Conservation (phyloP, 768 basidiomycete genomes). For the Strobilomyces echinocephalus region DNA sequence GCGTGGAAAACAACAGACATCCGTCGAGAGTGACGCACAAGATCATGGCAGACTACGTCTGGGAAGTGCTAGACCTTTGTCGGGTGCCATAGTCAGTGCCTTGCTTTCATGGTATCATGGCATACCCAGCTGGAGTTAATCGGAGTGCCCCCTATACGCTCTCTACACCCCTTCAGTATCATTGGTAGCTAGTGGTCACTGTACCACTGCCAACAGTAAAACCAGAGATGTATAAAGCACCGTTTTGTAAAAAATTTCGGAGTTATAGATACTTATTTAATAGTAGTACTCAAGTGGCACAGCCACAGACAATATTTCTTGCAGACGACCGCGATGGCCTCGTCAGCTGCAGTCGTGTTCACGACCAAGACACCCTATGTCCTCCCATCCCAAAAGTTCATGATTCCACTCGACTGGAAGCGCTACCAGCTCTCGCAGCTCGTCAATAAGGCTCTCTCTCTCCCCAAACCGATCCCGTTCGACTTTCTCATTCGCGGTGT, state of each 20-base stretch:
- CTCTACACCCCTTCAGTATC: too few relatives aligned
- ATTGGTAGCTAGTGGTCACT: too few relatives aligned
- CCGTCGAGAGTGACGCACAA: slow-evolving; percentile 46
- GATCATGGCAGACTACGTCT: slow-evolving; percentile 52
- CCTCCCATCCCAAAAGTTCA: slow-evolving; percentile 72
- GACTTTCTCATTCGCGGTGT: slow-evolving; percentile 89
- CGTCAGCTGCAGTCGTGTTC: slow-evolving; percentile 16
- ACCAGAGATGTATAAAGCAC: too few relatives aligned
- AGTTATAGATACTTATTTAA: too few relatives aligned
- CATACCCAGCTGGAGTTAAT: neutral
- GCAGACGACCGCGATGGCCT: neutral
- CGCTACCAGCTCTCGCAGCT: slow-evolving; percentile 97
- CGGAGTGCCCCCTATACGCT: neutral
- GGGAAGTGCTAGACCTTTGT: slow-evolving; percentile 37
- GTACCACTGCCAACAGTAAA: too few relatives aligned
- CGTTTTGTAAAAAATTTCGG: too few relatives aligned
- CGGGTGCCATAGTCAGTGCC: slow-evolving; percentile 1
- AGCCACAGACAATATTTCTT: neutral
- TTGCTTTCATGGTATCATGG: neutral
- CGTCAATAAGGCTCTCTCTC: slow-evolving; percentile 86
- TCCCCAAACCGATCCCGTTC: slow-evolving; percentile 75
- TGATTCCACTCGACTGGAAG: slow-evolving; percentile 86
- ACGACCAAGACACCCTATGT: slow-evolving; percentile 19
- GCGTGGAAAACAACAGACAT: slow-evolving; percentile 31
- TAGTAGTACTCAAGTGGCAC: too few relatives aligned